A percentile compares a stretch with the other conserved stretches of the same genome.
Conservation (phyloP, 1,139 yeast species). For the Zygoascus meyerae region DNA sequence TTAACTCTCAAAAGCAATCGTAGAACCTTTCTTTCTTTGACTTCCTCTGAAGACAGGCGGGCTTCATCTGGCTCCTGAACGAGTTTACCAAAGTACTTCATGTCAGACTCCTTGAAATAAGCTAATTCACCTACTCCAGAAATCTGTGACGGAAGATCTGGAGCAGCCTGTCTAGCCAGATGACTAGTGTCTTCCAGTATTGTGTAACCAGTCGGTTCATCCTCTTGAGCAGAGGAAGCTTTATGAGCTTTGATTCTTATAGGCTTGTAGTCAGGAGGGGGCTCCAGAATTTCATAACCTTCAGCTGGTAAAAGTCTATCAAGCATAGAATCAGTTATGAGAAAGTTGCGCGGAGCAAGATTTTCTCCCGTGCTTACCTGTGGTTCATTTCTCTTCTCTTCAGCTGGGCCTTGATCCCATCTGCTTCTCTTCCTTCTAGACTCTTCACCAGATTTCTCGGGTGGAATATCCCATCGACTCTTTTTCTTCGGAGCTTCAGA, state of each 20-base stretch:
- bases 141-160: slow-evolving; percentile 45
- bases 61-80: slow-evolving; percentile 36
- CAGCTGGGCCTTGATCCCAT: slow-evolving; percentile 17
- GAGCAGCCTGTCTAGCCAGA: slow-evolving; percentile 26
- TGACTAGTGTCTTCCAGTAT: slow-evolving; percentile 31
- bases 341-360: slow-evolving; percentile 30
- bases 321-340: slow-evolving; percentile 46
- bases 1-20: slow-evolving; percentile 62
- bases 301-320: slow-evolving; percentile 48
- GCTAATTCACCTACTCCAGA: slow-evolving; percentile 62
- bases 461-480: slow-evolving; percentile 34
- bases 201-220: slow-evolving; percentile 31
- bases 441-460: slow-evolving; percentile 3
- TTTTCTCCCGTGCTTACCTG: background rate
- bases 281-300: slow-evolving; percentile 45
- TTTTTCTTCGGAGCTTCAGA: slow-evolving; percentile 12
- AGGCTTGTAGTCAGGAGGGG: slow-evolving; percentile 47
- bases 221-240: slow-evolving; percentile 14
- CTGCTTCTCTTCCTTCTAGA: slow-evolving; percentile 16
- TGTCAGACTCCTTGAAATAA: slow-evolving; percentile 66
- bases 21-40: slow-evolving; percentile 57
- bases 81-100: slow-evolving; percentile 63
- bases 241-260: slow-evolving; percentile 24
- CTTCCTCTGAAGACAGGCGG: slow-evolving; percentile 46
- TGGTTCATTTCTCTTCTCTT: background rate